Evolutionary conservation across 768 basidiomycete species (phyloP).

Genomic region (Lactifluus subvellereus): DNA sequence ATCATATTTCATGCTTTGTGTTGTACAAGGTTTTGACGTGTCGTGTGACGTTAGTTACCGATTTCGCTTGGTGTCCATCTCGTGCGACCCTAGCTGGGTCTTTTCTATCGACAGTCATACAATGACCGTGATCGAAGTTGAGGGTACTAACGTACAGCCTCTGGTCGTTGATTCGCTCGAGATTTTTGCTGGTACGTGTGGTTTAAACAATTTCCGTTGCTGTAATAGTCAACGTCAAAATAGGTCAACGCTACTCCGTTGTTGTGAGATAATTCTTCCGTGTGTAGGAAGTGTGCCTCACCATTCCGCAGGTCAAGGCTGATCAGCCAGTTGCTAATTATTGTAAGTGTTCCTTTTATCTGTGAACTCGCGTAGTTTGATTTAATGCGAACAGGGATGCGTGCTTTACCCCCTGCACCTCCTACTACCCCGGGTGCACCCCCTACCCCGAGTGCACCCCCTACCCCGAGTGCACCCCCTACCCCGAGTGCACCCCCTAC

Average conservation of each 20-base stretch:
- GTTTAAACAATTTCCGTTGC: not conserved
- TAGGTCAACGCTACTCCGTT: constrained; percentile 29
- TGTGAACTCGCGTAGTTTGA: constrained; percentile 17
- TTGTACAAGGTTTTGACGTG: not conserved
- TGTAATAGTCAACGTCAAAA: not conserved
- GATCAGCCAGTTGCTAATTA: constrained; percentile 41
- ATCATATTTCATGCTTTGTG: not conserved
- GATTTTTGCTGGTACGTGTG: constrained; percentile 36
- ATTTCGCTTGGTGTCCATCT: constrained; percentile 24
- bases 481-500: not conserved
- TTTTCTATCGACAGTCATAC: constrained; percentile 38
- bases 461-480: not conserved
- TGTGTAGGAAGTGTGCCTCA: not conserved
- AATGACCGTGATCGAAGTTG: constrained; percentile 39
- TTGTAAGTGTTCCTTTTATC: constrained; percentile 30
- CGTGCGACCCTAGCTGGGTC: constrained; percentile 34
- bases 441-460: too few relatives aligned
- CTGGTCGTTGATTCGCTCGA: constrained; percentile 37
- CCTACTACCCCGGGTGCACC: not conserved
- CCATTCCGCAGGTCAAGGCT: constrained; percentile 32
- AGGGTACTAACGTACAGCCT: constrained; percentile 33
- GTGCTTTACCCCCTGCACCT: constrained; percentile 11
- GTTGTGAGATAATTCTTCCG: constrained; percentile 20
- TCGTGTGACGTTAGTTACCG: constrained; percentile 17
- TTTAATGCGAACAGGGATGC: constrained; percentile 8